Conservation (phyloP, 2,329 filamentous ascomycete species). For the Ceratocystis colombiana region DNA sequence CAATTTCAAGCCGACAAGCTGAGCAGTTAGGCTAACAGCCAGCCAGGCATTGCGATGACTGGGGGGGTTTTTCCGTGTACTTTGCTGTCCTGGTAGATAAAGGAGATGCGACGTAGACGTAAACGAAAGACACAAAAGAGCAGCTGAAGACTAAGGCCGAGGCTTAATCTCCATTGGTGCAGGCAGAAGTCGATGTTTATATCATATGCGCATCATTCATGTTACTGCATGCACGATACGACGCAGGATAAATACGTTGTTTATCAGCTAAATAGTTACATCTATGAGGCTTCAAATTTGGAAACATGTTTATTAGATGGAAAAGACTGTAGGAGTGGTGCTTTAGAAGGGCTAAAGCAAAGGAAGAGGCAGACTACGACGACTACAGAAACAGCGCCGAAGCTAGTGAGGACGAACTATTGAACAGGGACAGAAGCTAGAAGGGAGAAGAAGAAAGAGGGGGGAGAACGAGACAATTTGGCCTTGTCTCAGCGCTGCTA, state of each 20-base stretch:
- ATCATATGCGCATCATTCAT: no score
- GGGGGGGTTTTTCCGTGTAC: background rate
- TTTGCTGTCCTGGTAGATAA: background rate
- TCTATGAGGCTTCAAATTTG: background rate
- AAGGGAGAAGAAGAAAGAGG: background rate
- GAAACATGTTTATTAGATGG: background rate
- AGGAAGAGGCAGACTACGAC: constrained; percentile 2
- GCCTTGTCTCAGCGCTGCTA: background rate
- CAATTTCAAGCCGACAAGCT: no score
- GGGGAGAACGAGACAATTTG: background rate
- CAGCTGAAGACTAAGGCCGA: no score
- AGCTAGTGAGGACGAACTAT: constrained; percentile 4
- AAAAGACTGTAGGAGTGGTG: no score
- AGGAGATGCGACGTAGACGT: background rate
- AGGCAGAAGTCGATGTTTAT: no score
- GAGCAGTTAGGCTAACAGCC: background rate
- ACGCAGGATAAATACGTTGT: no score
- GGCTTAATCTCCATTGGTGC: no score
- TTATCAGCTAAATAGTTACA: no score
- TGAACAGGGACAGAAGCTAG: background rate
- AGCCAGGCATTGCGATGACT: background rate
- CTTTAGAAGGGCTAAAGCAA: background rate
- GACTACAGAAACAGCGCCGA: constrained; percentile 13
- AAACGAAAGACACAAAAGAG: no score
- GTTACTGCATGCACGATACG: no score